Base-by-base conservation (phyloP, 2,329 filamentous ascomycete species). In the Sporothrix inflata region DNA sequence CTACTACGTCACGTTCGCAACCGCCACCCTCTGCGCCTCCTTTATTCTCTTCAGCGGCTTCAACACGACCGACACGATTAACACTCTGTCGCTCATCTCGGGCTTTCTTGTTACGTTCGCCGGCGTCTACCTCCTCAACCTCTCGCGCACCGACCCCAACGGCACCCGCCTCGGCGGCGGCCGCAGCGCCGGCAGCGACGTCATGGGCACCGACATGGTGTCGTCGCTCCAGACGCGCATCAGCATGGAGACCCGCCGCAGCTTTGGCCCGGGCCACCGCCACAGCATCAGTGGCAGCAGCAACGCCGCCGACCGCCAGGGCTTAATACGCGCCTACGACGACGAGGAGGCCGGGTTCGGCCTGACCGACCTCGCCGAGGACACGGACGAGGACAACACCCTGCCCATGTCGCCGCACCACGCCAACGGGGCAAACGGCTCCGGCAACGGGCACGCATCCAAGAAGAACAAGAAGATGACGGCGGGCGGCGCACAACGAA, bases 1-100 rank as follows among this genome's bases (percentile, higher is more conserved):
- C 34, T 98, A 98, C 85, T 98, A 98, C 81, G 95, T 98, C 70
- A 97, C 94, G 2, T 98, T 98, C 81, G 98, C 95, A 2, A 98
- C 95, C 0, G 47, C 92, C 74, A 98, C 95, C 8, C 90, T 98
- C 55, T 92, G 93, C 81, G 95, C 95, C 72, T 98, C 95, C 1
- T 98, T 98, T 81, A 97, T 98, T 78, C 91, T 98, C 69, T 98
- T 97, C 84, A 90, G 90, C 77, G 95, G 95, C 73, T 98, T 98
- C 87, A 98, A 98, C 82, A 98, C 95, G 4, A 93, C 93, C 66
- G 93, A 97, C 77, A 87, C 91, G 6, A 92, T 97, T 76, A 97
- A 96, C 83, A 98, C 94, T 0, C 90, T 98, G 72, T 98, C 95
- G 3, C 87, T 98, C 16, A 87, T 98, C 69, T 95, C 92, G 80